phyloP scores from a whole-genome alignment of 2,329 filamentous ascomycete species.

The Venturia oleaginea region DNA sequence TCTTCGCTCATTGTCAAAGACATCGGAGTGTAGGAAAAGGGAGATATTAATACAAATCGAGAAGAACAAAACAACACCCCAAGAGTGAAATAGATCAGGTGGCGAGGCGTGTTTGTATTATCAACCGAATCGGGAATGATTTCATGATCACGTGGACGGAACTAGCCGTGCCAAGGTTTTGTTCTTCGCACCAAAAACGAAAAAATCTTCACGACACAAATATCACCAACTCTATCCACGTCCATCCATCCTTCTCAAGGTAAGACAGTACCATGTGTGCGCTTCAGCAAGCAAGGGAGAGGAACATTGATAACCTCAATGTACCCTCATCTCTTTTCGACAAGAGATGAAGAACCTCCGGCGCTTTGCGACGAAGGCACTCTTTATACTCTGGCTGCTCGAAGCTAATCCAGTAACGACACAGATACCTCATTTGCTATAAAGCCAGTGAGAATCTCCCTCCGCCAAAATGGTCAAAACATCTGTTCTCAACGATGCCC shows the following conservation, averaged over 20 bases:
- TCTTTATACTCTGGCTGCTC: slow-evolving; percentile 58
- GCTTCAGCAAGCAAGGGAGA: slow-evolving; percentile 43
- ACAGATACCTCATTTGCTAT: slow-evolving; percentile 53
- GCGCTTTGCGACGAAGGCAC: slow-evolving; percentile 48
- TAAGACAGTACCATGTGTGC: background rate
- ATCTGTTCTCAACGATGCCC: slow-evolving; percentile 98
- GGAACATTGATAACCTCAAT: slow-evolving; percentile 32
- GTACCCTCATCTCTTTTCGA: slow-evolving; percentile 39
- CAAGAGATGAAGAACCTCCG: slow-evolving; percentile 60
- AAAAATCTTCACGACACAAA: too few relatives aligned
- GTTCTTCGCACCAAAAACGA: background rate
- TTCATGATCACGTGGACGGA: background rate
- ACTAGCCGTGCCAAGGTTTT: background rate
- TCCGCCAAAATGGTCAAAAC: slow-evolving; percentile 96
- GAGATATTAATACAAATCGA: background rate
- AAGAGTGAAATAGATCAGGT: background rate
- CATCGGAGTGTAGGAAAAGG: background rate
- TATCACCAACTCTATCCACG: background rate
- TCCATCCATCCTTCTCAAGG: background rate
- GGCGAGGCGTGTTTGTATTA: background rate
- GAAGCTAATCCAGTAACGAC: slow-evolving; percentile 44
- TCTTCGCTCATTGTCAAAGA: slow-evolving; percentile 20
- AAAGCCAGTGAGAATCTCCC: slow-evolving; percentile 70
- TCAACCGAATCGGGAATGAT: background rate
- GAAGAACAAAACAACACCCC: background rate